Evolutionary conservation across 1,139 yeast genomes (phyloP).

Genomic region (Protomyces lactucae-debilis): DNA sequence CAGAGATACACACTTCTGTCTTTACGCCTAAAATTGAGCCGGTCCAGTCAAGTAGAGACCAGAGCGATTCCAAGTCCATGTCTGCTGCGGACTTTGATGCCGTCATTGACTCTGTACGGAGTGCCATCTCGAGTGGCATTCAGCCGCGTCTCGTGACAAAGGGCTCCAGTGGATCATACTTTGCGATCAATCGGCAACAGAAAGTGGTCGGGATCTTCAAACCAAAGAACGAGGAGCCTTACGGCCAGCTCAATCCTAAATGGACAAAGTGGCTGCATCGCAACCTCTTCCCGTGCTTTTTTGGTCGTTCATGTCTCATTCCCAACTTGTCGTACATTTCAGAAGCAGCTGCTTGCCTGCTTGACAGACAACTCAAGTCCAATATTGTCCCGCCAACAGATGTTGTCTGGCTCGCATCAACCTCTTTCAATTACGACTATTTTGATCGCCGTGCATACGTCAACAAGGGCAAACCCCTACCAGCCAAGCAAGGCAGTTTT

Average conservation of each 20-base stretch:
- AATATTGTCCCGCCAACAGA: constrained; percentile 65
- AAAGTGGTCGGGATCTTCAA: constrained; percentile 59
- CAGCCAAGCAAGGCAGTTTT: constrained; percentile 60
- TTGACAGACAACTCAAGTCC: constrained; percentile 57
- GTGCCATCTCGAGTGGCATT: constrained; percentile 45
- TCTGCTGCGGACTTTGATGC: constrained; percentile 42
- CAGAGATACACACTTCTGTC: constrained; percentile 18
- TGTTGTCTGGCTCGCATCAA: constrained; percentile 51
- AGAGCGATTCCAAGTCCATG: constrained; percentile 34
- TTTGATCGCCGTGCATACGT: constrained; percentile 45
- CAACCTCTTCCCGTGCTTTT: constrained; percentile 69
- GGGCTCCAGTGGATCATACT: constrained; percentile 72
- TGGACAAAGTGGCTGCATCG: constrained; percentile 79
- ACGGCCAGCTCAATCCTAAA: constrained; percentile 72
- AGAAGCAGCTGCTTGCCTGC: constrained; percentile 64
- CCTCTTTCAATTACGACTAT: constrained; percentile 51
- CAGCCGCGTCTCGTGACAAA: constrained; percentile 54
- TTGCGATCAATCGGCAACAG: constrained; percentile 45
- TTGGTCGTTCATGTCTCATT: constrained; percentile 60
- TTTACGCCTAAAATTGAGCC: constrained; percentile 10
- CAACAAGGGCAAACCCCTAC: constrained; percentile 38
- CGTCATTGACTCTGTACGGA: constrained; percentile 43
- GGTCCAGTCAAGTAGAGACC: background rate
- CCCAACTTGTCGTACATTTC: constrained; percentile 70
- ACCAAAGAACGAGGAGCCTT: constrained; percentile 78